phyloP scores from a whole-genome alignment of 768 basidiomycete species.

The Chalciporus sphaerocephalus region DNA sequence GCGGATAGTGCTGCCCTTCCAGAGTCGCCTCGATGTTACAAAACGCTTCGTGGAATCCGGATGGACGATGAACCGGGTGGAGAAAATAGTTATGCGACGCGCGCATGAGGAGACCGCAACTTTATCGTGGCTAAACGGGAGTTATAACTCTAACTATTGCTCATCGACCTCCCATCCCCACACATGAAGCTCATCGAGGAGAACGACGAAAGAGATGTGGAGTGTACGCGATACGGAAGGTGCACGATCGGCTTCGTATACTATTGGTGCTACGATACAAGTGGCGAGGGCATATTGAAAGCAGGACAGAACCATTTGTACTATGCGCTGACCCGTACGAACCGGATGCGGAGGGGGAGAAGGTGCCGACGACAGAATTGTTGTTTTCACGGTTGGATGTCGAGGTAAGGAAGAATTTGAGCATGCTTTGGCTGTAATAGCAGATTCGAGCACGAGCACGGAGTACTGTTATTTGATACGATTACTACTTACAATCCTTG shows the following conservation, averaged over 20 bases:
- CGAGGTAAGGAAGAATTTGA: conserved; percentile 16
- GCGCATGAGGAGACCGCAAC: conserved; percentile 26
- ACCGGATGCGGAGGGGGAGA: conserved; percentile 26
- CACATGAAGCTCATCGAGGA: conserved; percentile 18
- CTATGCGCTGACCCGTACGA: conserved; percentile 28
- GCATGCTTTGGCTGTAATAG: conserved; percentile 23
- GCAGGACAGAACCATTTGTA: conserved; percentile 27
- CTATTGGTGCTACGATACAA: conserved; percentile 32
- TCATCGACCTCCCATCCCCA: conserved; percentile 20
- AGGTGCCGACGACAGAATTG: conserved; percentile 24
- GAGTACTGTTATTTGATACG: too few species aligned
- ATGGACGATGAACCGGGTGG: too few species aligned
- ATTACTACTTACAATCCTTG: too few species aligned
- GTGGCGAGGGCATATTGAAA: conserved; percentile 19
- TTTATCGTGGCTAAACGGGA: conserved; percentile 33
- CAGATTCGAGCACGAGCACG: too few species aligned
- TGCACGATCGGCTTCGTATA: conserved; percentile 28
- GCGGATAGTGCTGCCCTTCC: too few species aligned
- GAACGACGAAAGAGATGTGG: not conserved
- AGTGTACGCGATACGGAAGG: conserved; percentile 16
- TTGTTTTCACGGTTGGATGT: conserved; percentile 19
- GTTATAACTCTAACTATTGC: conserved; percentile 24
- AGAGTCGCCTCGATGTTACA: too few species aligned
- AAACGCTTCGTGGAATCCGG: too few species aligned
- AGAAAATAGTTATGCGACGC: too few species aligned